Evolutionary conservation across 441 rosid genomes (phyloP).

Genomic region (Corymbia calophylla): DNA sequence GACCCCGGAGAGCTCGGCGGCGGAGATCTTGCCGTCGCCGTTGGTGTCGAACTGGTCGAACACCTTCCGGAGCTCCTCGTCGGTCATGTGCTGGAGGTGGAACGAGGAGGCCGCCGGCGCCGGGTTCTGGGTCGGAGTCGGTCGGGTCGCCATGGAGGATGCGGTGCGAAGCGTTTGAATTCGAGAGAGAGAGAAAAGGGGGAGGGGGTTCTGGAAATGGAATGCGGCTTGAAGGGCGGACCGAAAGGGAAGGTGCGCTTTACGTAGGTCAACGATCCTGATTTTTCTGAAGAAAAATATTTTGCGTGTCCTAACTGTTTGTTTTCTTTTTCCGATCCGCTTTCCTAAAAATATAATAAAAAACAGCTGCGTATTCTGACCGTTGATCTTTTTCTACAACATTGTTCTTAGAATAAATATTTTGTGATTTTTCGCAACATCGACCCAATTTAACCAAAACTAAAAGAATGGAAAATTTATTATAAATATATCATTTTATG

Average conservation of each 20-base stretch:
- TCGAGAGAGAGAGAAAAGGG: neutral
- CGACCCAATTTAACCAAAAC: no score
- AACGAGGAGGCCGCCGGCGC: neutral
- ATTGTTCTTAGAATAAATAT: no score
- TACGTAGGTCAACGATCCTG: neutral
- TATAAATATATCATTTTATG: no score
- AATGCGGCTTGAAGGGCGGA: neutral
- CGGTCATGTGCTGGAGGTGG: neutral
- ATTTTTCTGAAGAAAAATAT: neutral
- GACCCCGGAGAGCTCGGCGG: slow-evolving; percentile 1
- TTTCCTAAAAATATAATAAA: neutral
- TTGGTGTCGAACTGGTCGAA: slow-evolving; percentile 13
- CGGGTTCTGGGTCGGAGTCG: neutral
- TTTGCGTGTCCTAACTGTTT: neutral
- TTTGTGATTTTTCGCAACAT: no score
- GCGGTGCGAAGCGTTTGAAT: neutral
- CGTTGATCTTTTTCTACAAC: neutral
- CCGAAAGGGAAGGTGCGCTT: accelerated
- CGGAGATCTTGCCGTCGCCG: slow-evolving; percentile 14
- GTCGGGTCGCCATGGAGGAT: neutral
- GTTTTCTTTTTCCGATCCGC: neutral
- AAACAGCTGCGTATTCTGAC: neutral
- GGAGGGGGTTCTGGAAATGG: neutral
- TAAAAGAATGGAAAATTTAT: no score
- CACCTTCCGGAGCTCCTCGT: slow-evolving; percentile 7